A percentile compares a stretch with the other conserved stretches of the same genome.
phyloP scores from a whole-genome alignment of 371 early-diverging fungal species.

The Mucor piriformis region DNA sequence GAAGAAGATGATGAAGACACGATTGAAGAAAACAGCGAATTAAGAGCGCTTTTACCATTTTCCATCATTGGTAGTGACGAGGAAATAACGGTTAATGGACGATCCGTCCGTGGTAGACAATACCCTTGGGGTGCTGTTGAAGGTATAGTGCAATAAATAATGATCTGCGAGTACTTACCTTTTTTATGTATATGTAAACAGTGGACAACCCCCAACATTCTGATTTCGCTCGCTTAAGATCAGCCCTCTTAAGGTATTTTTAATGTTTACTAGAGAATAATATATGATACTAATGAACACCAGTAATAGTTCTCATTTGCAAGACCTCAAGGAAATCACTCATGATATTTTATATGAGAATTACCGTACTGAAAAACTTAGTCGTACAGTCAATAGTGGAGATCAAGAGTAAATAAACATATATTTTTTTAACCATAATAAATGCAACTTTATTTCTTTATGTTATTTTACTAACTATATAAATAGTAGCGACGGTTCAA shows the following conservation, averaged over 20 bases:
- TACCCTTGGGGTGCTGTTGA: conserved; percentile 99
- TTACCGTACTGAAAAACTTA: conserved; percentile 91
- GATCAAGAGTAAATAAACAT: conserved; percentile 40
- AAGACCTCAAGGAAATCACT: conserved; percentile 91
- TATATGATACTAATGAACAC: conserved; percentile 1
- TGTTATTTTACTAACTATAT: background rate
- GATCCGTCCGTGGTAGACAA: conserved; percentile 89
- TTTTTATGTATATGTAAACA: conserved; percentile 8
- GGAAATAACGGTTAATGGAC: conserved; percentile 77
- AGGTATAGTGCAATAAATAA: conserved; percentile 32
- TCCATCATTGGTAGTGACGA: conserved; percentile 97
- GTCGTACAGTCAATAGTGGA: conserved; percentile 60
- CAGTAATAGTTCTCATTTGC: conserved; percentile 79
- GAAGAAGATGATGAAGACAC: conserved; percentile 92
- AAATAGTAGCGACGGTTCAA: conserved; percentile 35
- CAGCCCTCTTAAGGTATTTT: conserved; percentile 77
- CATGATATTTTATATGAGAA: conserved; percentile 87
- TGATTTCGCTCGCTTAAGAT: conserved; percentile 96
- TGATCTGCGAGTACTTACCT: background rate
- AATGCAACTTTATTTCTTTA: background rate
- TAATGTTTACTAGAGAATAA: background rate
- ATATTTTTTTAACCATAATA: background rate
- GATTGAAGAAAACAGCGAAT: conserved; percentile 93
- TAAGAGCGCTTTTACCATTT: conserved; percentile 91
- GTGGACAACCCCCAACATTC: conserved; percentile 90